These are phyloP conservation scores for Geum urbanum DNA, from an alignment of 306 rosid genomes.

Conservation along the genomic window DNA sequence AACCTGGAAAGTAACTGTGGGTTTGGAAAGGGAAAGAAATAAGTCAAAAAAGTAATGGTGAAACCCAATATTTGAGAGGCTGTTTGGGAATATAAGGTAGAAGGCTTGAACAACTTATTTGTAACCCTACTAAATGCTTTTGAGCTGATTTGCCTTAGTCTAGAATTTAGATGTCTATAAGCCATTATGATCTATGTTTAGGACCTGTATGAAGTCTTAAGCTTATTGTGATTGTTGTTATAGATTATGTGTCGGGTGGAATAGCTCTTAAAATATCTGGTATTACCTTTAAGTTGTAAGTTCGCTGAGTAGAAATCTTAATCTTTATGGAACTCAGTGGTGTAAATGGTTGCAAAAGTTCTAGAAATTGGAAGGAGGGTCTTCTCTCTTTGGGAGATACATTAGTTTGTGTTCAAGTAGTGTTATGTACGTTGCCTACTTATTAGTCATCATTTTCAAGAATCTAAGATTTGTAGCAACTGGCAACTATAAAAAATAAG, in stretches of 20 bases:
- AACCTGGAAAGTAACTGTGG: too few relatives aligned
- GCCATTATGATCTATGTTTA: neutral
- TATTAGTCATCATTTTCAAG: neutral
- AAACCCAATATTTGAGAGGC: too few relatives aligned
- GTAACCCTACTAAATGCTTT: neutral
- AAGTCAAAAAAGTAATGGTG: too few relatives aligned
- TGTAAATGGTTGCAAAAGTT: neutral
- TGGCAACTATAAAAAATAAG: neutral
- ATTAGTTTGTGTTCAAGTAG: neutral
- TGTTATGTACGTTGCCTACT: neutral
- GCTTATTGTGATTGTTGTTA: neutral
- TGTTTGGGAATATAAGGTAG: neutral
- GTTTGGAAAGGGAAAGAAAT: too few relatives aligned
- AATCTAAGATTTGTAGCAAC: neutral
- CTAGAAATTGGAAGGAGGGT: neutral
- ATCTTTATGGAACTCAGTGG: neutral
- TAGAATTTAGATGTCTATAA: neutral
- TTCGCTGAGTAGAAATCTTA: neutral
- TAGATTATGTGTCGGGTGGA: neutral
- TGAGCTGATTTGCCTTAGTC: neutral
- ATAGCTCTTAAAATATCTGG: neutral
- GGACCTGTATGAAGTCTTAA: constrained; percentile 3
- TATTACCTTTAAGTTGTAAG: neutral
- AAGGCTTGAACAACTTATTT: neutral
- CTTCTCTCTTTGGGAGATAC: neutral